Evolutionary conservation across 2,329 filamentous ascomycete genomes (phyloP), one percentile per base, ranked within the genome.

Genomic region (Trichoderma pleuroti): DNA sequence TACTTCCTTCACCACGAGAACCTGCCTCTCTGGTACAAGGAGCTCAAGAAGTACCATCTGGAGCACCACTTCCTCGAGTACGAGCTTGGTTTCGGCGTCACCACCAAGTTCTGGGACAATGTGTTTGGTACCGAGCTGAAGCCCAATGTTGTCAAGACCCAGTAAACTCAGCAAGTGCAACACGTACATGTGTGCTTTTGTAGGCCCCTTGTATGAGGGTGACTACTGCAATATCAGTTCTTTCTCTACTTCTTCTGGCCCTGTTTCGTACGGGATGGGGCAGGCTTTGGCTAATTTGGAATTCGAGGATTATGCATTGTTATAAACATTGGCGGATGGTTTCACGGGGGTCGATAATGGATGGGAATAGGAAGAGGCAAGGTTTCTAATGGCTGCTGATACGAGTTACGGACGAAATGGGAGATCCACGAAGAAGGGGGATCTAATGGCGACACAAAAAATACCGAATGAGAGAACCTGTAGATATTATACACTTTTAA

Each of bases 1-100:
- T 99, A 98, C 86, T 99, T 99, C 87, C 87, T 99, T 49, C 96
- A 99, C 81, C 96, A 99, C 84, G 89, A 92, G 83, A 97, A 93
- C 76, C 89, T 99, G 3, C 96, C 96, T 18, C 83, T 90, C 2
- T 97, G 93, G 87, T 98, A 97, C 84, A 93, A 92, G 82, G 86
- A 90, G 74, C 88, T 98, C 76, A 99, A 99, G 90, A 98, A 97
- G 82, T 97, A 98, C 79, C 96, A 99, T 79, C 90, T 99, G 34
- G 90, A 94, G 80, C 96, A 99, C 80, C 96, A 99, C 83, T 99
- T 98, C 82, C 93, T 96, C 72, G 96, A 99, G 80, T 99, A 97
- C 80, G 92, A 99, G 82, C 95, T 97, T 74, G 96, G 96, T 66
- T 99, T 98, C 76, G 96, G 96, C 70, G 95, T 99, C 65, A 98